These are phyloP conservation scores for Crassisporium funariophilum DNA, from an alignment of 768 basidiomycete genomes.

Conservation along the genomic window DNA sequence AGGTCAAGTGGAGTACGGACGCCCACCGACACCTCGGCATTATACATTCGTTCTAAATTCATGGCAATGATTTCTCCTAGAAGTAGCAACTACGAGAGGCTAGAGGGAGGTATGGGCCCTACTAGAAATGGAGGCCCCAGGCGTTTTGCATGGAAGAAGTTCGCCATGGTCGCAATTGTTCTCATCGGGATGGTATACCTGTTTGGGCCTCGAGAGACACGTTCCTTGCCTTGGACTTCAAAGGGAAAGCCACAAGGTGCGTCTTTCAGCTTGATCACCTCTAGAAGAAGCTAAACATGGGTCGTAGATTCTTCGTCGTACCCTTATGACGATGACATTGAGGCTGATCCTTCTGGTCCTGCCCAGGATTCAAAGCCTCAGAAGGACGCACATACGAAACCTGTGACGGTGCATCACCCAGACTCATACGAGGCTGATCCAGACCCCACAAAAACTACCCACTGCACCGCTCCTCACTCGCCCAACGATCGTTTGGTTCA, in stretches of 20 bases:
- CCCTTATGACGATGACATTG: conserved; percentile 15
- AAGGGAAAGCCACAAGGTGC: conserved; percentile 10
- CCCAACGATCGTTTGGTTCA: conserved; percentile 65
- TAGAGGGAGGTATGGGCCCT: conserved; percentile 46
- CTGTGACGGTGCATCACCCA: conserved; percentile 29
- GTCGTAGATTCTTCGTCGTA: no score
- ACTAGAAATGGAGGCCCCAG: conserved; percentile 28
- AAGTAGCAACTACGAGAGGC: conserved; percentile 32
- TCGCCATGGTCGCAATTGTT: conserved; percentile 57
- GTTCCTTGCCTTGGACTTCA: conserved; percentile 22
- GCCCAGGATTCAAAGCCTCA: not conserved
- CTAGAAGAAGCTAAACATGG: no score
- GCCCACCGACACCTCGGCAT: conserved; percentile 7
- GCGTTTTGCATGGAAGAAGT: conserved; percentile 64
- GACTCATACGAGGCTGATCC: conserved; percentile 73
- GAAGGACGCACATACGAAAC: not conserved
- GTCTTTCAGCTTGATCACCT: no score
- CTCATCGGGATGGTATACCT: conserved; percentile 67
- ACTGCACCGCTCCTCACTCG: conserved; percentile 65
- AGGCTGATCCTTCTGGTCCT: not conserved
- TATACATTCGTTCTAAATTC: conserved; percentile 17
- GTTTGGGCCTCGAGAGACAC: conserved; percentile 53
- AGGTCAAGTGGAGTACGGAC: conserved; percentile 13
- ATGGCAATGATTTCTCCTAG: conserved; percentile 26
- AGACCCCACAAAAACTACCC: conserved; percentile 69